Evolutionary conservation across 352 stramenopile species (phyloP).

Genomic region (Blastocystis sp.): DNA sequence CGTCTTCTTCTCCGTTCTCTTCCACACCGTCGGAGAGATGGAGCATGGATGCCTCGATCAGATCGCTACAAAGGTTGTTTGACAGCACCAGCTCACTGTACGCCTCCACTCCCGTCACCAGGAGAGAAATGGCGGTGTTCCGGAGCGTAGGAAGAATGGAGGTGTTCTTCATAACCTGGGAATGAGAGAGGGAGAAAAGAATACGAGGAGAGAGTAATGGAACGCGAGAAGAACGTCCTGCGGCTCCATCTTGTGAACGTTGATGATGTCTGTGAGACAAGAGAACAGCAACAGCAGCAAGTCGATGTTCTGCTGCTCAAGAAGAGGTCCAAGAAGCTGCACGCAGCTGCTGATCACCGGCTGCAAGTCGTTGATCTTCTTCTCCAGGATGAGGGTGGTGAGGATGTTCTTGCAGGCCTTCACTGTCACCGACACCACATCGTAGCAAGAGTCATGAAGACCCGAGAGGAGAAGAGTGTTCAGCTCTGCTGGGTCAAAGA

Average conservation of each 20-base stretch:
- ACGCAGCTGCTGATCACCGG: not conserved
- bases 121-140: not conserved
- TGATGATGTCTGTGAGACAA: not conserved
- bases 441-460: not conserved
- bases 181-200: not conserved
- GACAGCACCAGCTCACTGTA: not conserved
- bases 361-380: not conserved
- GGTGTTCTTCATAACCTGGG: not conserved
- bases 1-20: not conserved
- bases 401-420: constrained; percentile 35
- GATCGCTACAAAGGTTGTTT: not conserved
- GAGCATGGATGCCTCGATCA: not conserved
- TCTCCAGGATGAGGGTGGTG: constrained; percentile 9
- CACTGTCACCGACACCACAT: constrained; percentile 15
- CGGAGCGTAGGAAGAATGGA: not conserved
- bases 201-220: not conserved
- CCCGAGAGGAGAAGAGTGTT: constrained; percentile 3
- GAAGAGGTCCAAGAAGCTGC: not conserved
- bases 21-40: not conserved
- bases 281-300: not conserved
- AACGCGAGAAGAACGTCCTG: not conserved
- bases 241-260: not conserved
- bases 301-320: not conserved
- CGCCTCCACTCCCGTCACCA: not conserved
- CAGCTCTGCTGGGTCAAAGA: not conserved